Conservation (phyloP, 1,139 yeast species). For the Pichia sp. region DNA sequence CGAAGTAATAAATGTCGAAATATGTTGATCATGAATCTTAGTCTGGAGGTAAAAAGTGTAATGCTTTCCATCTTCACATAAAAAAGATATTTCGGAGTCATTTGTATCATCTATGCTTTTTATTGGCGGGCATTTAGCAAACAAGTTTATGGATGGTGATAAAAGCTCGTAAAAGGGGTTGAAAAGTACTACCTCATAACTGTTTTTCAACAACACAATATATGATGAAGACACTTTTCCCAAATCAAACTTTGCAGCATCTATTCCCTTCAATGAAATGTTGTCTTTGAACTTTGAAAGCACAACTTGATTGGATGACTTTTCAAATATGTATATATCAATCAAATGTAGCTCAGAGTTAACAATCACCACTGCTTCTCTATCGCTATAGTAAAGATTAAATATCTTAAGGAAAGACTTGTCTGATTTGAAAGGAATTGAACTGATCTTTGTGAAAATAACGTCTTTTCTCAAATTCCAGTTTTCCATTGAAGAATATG, state of each 20-base stretch:
- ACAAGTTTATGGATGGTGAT: slow-evolving; percentile 40
- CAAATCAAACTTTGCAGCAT: slow-evolving; percentile 42
- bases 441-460: slow-evolving; percentile 58
- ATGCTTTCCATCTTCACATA: slow-evolving; percentile 29
- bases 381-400: slow-evolving; percentile 45
- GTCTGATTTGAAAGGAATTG: slow-evolving; percentile 34
- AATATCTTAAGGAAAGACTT: slow-evolving; percentile 39
- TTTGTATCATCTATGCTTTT: slow-evolving; percentile 19
- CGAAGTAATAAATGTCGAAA: slow-evolving; percentile 43
- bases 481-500: slow-evolving; percentile 19
- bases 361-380: slow-evolving; percentile 56
- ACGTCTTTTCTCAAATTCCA: slow-evolving; percentile 53
- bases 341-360: slow-evolving; percentile 36
- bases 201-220: slow-evolving; percentile 32
- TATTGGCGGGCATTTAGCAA: slow-evolving; percentile 20
- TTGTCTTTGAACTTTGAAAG: slow-evolving; percentile 36
- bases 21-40: slow-evolving; percentile 44
- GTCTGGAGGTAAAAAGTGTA: slow-evolving; percentile 38
- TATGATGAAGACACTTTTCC: slow-evolving; percentile 37
- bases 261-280: slow-evolving; percentile 38
- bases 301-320: slow-evolving; percentile 32
- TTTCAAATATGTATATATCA: slow-evolving; percentile 48
- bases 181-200: slow-evolving; percentile 40
- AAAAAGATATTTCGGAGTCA: slow-evolving; percentile 23
- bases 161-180: slow-evolving; percentile 63